Evolutionary conservation across 352 stramenopile genomes (phyloP), one percentile per base, ranked within the genome.

Genomic region (Halophytophthora polymorphica): DNA sequence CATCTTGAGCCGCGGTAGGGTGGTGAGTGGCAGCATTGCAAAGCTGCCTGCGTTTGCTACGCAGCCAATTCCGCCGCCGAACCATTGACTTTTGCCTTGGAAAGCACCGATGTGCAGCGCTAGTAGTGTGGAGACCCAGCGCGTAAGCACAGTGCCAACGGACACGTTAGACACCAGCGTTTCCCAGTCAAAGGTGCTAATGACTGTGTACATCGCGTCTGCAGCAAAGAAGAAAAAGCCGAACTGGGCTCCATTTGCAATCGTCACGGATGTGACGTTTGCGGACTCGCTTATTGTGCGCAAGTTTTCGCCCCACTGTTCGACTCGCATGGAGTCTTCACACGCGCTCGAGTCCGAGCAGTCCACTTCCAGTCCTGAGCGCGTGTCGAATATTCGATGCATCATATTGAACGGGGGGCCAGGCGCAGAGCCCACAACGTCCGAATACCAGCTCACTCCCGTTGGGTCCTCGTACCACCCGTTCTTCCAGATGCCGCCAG

Each of bases 1-100:
- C n/a, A 48, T 53, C 37, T 73, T 77, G 12, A 81, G 41, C 0
- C 66, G 58, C 6, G 66, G 59, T 0, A 76, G 36, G 34, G 77
- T 53, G 12, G 65, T 50, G 3, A 81, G 40, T 2, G 66, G 39
- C 8, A 77, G 45, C 15, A 67, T 34, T 14, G 62, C 49, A 28
- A 81, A 75, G 4, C 43, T 67, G 17, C 37, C 42, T 1, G 48
- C 45, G 17, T 43, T 52, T 13, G 70, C 48, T 3, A 77, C 35
- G 14, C 50, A 58, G 6, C 66, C 64, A 14, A 77, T 53, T 3
- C 57, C 58, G 10, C 54, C 58, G 12, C 47, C 23, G 23, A 42
- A 38, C 42, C 54, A 33, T 0, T 15, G 17, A 10, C n/a, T 6
- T 0, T 35, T 3, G 5, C 53, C 37, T 8, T 22, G 23, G 25